phyloP scores from a whole-genome alignment of 192 early-diverging fungal species.

The Gryganskiella cystojenkinii region DNA sequence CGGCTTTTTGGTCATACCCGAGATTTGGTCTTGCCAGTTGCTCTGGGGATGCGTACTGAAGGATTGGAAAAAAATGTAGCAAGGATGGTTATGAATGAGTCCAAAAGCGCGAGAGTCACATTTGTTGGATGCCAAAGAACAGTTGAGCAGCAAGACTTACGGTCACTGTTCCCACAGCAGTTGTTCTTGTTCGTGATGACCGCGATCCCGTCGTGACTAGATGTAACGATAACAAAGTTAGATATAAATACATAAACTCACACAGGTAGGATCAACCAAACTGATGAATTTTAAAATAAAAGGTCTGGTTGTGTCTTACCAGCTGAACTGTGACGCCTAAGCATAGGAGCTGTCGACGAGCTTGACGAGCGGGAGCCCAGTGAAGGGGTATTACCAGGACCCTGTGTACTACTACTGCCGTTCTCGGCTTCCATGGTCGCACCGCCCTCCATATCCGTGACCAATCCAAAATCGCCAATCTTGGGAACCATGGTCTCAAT shows the following conservation, averaged over 20 bases:
- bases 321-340: constrained; percentile 29
- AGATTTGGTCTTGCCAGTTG: constrained; percentile 66
- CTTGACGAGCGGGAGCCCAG: background rate
- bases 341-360: constrained; percentile 5
- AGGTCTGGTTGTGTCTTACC: constrained; percentile 16
- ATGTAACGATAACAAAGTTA: too few species aligned
- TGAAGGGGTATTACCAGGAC: background rate
- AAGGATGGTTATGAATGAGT: background rate
- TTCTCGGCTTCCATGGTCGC: constrained; percentile 14
- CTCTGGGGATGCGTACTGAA: constrained; percentile 86
- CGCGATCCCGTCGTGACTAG: constrained; percentile 37
- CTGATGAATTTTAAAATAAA: too few species aligned
- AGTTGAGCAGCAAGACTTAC: constrained; percentile 52
- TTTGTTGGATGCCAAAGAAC: background rate
- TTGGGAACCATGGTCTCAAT: constrained; percentile 70
- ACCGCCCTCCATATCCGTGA: constrained; percentile 67
- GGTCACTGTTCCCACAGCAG: constrained; percentile 80
- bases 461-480: constrained; percentile 98
- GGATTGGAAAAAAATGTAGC: background rate
- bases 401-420: background rate
- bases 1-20: constrained; percentile 82
- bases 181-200: constrained; percentile 58
- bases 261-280: too few species aligned
- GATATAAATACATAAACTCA: too few species aligned
- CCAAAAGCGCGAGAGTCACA: background rate